Evolutionary conservation across 768 basidiomycete genomes (phyloP).

Genomic region (Phlebiopsis flavidoalba): DNA sequence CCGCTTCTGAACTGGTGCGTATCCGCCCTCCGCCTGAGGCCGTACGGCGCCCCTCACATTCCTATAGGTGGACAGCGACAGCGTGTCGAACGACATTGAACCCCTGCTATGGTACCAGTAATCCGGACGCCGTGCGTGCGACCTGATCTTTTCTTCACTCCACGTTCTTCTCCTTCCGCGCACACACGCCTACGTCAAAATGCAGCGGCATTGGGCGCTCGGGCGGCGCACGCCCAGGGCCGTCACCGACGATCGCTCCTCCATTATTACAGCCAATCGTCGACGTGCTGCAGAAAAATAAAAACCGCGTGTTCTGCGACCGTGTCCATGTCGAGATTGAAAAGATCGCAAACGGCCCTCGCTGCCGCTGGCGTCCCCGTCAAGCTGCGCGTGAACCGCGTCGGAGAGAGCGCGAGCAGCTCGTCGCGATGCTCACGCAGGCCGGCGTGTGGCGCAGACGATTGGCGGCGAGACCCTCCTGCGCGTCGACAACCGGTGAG

Average conservation of each 20-base stretch:
- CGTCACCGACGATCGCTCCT: conserved; percentile 6
- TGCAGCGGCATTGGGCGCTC: conserved; percentile 30
- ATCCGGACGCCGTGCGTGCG: conserved; percentile 35
- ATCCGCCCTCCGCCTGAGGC: background rate
- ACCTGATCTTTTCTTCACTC: conserved; percentile 62
- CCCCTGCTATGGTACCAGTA: background rate
- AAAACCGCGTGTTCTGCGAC: conserved; percentile 71
- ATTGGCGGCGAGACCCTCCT: conserved; percentile 72
- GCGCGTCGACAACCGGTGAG: conserved; percentile 63
- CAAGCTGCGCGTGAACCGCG: conserved; percentile 51
- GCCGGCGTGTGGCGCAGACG: conserved; percentile 20
- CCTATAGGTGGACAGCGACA: conserved; percentile 25
- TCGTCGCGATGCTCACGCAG: conserved; percentile 41
- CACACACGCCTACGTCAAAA: conserved; percentile 47
- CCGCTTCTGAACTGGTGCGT: conserved; percentile 66
- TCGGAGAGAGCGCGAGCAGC: conserved; percentile 60
- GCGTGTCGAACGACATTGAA: background rate
- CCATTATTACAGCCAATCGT: conserved; percentile 69
- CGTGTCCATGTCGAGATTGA: conserved; percentile 55
- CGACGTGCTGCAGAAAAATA: conserved; percentile 65
- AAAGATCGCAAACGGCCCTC: conserved; percentile 44
- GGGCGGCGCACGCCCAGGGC: conserved; percentile 16
- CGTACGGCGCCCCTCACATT: background rate
- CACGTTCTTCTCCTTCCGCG: conserved; percentile 56
- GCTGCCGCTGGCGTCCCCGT: conserved; percentile 49